These are phyloP conservation scores for Musa schizocarpa DNA, from an alignment of 176 grass and related monocot genomes.

Conservation along the genomic window DNA sequence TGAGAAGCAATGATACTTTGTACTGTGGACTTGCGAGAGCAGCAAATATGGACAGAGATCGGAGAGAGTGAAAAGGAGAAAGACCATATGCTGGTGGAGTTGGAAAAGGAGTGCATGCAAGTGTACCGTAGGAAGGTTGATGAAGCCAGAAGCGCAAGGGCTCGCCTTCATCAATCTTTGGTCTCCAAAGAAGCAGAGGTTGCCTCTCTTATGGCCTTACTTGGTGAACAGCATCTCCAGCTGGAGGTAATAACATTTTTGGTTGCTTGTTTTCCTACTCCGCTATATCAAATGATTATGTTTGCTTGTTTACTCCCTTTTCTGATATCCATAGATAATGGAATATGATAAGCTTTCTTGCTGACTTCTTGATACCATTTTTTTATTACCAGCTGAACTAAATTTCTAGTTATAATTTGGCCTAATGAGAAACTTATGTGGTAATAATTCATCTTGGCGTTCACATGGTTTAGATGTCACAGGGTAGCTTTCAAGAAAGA, in stretches of 20 bases:
- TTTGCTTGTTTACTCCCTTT: neutral
- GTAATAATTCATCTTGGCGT: neutral
- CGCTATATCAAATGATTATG: neutral
- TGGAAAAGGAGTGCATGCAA: slow-evolving; percentile 84
- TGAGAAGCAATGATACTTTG: slow-evolving; percentile 9
- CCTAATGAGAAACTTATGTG: neutral
- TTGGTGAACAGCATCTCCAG: slow-evolving; percentile 53
- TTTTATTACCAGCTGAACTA: neutral
- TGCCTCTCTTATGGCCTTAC: slow-evolving; percentile 54
- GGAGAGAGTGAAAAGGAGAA: slow-evolving; percentile 83
- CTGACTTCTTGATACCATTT: neutral
- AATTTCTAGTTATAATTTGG: neutral
- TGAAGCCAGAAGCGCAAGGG: slow-evolving; percentile 51
- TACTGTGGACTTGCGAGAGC: slow-evolving; percentile 11
- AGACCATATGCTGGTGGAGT: slow-evolving; percentile 78
- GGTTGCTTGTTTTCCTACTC: neutral
- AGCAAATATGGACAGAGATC: slow-evolving; percentile 94
- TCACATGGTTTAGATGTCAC: no score
- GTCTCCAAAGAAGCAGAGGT: slow-evolving; percentile 79
- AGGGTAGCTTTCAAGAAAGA: neutral
- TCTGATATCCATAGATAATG: neutral
- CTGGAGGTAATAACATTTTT: slow-evolving; percentile 40
- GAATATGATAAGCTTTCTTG: no score
- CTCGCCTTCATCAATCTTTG: slow-evolving; percentile 62
- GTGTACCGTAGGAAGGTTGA: slow-evolving; percentile 76